Conservation (phyloP, 495 filamentous ascomycete genomes). For the Tuber brumale region DNA sequence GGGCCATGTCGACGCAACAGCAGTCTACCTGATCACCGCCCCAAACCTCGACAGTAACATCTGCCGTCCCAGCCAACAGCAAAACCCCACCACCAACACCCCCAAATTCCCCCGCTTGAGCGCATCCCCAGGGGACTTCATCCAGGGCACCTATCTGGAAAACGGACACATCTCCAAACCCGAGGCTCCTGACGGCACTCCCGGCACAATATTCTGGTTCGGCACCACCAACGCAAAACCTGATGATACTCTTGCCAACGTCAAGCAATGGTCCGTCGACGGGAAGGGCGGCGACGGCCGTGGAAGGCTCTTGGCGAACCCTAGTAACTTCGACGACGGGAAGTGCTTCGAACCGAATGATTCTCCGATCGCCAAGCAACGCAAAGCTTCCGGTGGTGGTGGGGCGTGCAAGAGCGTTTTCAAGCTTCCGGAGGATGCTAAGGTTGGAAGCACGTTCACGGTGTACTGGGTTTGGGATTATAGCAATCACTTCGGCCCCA, state of each 20-base stretch:
- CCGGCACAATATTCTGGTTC: slow-evolving; percentile 35
- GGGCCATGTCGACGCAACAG: slow-evolving; percentile 6
- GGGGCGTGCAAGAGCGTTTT: slow-evolving; percentile 33
- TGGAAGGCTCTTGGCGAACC: slow-evolving; percentile 19
- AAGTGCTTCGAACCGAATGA: slow-evolving; percentile 26
- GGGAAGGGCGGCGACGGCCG: slow-evolving; percentile 24
- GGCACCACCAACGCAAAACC: slow-evolving; percentile 19
- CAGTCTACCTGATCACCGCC: slow-evolving; percentile 13
- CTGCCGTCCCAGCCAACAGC: slow-evolving; percentile 11
- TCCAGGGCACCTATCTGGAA: slow-evolving; percentile 33
- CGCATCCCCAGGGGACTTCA: slow-evolving; percentile 26
- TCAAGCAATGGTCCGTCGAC: slow-evolving; percentile 23
- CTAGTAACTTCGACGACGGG: slow-evolving; percentile 33
- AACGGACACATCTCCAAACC: slow-evolving; percentile 38
- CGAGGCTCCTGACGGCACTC: slow-evolving; percentile 3
- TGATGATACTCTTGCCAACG: slow-evolving; percentile 22
- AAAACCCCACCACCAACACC: slow-evolving; percentile 7
- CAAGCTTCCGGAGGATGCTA: slow-evolving; percentile 26
- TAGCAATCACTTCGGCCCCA: slow-evolving; percentile 23
- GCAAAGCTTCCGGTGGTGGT: slow-evolving; percentile 11
- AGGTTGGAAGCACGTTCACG: slow-evolving; percentile 21
- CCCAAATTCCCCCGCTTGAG: slow-evolving; percentile 21
- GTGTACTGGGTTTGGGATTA: slow-evolving; percentile 42
- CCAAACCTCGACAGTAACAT: slow-evolving; percentile 11
- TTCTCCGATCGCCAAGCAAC: slow-evolving; percentile 5